Percentiles rank a stretch among this genome's conserved stretches.
Conservation (phyloP, 129 eudicot species). For the Arctium minus region DNA sequence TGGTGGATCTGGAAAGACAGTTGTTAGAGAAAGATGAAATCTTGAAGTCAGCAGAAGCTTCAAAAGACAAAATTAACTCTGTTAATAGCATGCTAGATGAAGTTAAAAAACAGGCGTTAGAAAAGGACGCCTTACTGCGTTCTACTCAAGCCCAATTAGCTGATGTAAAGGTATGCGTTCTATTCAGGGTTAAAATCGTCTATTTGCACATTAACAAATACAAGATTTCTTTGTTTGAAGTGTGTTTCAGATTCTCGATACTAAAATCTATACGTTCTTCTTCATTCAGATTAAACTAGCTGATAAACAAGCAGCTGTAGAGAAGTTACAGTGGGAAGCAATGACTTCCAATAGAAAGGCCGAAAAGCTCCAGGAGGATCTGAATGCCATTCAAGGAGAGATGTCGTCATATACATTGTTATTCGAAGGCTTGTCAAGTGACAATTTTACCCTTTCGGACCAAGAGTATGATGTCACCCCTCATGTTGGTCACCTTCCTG, state of each 20-base stretch:
- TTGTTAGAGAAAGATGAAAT: conserved; percentile 81
- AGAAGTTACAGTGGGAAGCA: conserved; percentile 92
- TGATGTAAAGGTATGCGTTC: conserved; percentile 66
- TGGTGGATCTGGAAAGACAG: conserved; percentile 70
- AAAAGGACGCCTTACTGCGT: conserved; percentile 60
- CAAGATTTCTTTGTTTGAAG: background rate
- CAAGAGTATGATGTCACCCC: conserved; percentile 61
- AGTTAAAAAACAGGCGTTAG: conserved; percentile 49
- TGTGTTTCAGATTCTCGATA: background rate
- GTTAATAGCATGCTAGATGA: conserved; percentile 52
- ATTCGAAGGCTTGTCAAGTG: conserved; percentile 67
- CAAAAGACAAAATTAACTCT: conserved; percentile 48
- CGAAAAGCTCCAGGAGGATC: conserved; percentile 74
- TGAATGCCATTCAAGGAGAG: conserved; percentile 65
- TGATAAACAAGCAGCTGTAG: conserved; percentile 95
- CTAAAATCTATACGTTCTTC: background rate
- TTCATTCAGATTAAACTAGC: conserved; percentile 77
- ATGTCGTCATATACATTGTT: conserved; percentile 58
- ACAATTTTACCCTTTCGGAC: conserved; percentile 22
- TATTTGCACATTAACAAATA: background rate
- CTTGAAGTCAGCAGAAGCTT: conserved; percentile 56
- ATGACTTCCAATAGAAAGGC: conserved; percentile 71
- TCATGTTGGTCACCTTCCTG: conserved; percentile 37
- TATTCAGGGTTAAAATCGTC: background rate
- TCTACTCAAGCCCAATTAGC: conserved; percentile 78